A percentile compares a stretch with the other conserved stretches of the same genome.
Conservation (phyloP, 331 rosid species). For the Arachis monticola region DNA sequence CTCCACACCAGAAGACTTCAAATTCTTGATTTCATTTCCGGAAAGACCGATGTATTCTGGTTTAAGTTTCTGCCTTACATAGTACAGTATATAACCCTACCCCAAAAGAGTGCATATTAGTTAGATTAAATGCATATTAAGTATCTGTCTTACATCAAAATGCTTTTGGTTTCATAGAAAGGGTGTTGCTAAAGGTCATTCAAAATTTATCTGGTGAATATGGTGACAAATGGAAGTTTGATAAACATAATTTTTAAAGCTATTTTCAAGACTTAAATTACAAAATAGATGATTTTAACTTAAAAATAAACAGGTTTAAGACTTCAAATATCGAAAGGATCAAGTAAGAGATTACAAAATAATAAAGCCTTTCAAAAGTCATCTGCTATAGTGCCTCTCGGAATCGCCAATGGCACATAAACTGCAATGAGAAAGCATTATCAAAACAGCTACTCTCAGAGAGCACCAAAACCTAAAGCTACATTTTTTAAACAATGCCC, state of each 20-base stretch:
- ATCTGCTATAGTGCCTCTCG: neutral
- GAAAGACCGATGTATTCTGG: constrained; percentile 63
- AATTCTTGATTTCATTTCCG: constrained; percentile 64
- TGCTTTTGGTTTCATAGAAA: constrained; percentile 5
- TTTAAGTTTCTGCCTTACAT: constrained; percentile 76
- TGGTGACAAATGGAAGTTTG: constrained; percentile 1
- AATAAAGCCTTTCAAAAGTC: constrained; percentile 10
- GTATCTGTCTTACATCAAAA: neutral
- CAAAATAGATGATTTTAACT: constrained; percentile 6
- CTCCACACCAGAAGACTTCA: constrained; percentile 83
- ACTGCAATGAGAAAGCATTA: neutral
- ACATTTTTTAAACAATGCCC: neutral
- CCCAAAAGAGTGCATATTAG: constrained; percentile 38
- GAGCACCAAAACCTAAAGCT: constrained; percentile 10
- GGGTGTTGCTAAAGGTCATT: neutral
- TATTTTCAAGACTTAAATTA: constrained; percentile 17
- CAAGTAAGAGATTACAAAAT: neutral
- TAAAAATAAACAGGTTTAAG: neutral
- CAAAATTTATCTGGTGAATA: constrained; percentile 22
- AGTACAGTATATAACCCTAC: constrained; percentile 83
- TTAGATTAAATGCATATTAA: neutral
- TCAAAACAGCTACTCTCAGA: neutral
- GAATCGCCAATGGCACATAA: neutral
- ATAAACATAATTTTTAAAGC: constrained; percentile 5
- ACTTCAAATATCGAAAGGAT: neutral